Base-by-base conservation (phyloP, 2,329 filamentous ascomycete genomes). In the Cladosporium sp. region DNA sequence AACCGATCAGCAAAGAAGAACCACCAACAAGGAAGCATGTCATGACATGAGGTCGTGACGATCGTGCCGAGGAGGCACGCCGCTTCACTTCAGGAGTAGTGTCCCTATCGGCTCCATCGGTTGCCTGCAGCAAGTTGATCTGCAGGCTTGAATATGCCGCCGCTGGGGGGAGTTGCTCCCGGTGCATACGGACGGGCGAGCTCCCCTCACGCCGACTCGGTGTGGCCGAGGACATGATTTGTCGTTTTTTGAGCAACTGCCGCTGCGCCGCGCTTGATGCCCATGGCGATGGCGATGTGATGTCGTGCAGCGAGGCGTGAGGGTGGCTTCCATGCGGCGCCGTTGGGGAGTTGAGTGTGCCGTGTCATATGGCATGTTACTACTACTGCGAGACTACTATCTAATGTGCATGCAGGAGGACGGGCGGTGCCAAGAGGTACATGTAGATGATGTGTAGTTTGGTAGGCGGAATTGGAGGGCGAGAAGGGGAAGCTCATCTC, bases 281-380 rank as follows among this genome's bases (percentile, higher is more conserved):
- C 11, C 16, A 32, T 51, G 48, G 39, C n/a, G 39, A n/a, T 46
- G 39, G 39, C 48, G 23, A 51, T 21, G 51, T 23, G 51, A 54
- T 54, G 51, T 54, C 51, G 51, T 54, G 51, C 51, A 54, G 26
- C 26, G 14, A 28, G 51, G 51, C 28, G 26, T 54, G 51, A 30
- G 51, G 28, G 39, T 46, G 39, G 39, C 39, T 46, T 23, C 39
- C 39, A 46, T 46, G 39, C 39, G 39, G 8, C 39, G 4, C 39
- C 39, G 39, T 46, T 46, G 39, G 8, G 7, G 36, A 1, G 49
- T 8, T 54, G 14, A 28, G 28, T 3, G 26, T 30, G 49, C 23
- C 48, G 21, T 51, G 10, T n/a, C 16, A 10, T 18, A 28, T 23
- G 8, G 13, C 23, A 54, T n/a, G 25, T 32, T 1, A 46, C n/a